These are phyloP conservation scores for Neofusicoccum sp. DNA, from an alignment of 2,329 filamentous ascomycete species.

Conservation along the genomic window DNA sequence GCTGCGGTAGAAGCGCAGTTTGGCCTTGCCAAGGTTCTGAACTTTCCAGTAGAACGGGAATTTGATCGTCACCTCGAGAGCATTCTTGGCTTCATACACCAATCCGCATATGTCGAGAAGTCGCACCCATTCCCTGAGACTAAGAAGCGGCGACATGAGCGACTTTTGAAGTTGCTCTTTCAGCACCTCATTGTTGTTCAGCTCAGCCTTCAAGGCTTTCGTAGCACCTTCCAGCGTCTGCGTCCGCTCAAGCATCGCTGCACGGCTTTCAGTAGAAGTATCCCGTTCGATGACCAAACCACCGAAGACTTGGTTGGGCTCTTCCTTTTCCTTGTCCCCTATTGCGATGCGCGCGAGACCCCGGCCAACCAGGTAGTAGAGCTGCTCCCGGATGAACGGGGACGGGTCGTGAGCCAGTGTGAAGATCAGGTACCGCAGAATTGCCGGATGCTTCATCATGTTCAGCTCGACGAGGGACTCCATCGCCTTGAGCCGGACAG, in stretches of 20 bases:
- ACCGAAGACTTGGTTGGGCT: conserved; percentile 36
- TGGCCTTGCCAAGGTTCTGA: conserved; percentile 51
- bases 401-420: conserved; percentile 58
- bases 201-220: conserved; percentile 53
- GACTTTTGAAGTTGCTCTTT: conserved; percentile 57
- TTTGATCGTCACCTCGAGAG: conserved; percentile 49
- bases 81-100: conserved; percentile 54
- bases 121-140: conserved; percentile 54
- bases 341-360: conserved; percentile 60
- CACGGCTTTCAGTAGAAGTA: conserved; percentile 48
- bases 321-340: conserved; percentile 43
- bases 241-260: conserved; percentile 53
- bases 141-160: conserved; percentile 49
- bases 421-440: conserved; percentile 58
- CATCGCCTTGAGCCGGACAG: conserved; percentile 60
- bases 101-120: conserved; percentile 58
- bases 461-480: conserved; percentile 57
- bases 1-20: conserved; percentile 31
- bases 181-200: conserved; percentile 50
- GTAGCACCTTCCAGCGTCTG: conserved; percentile 59
- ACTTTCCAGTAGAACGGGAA: conserved; percentile 59
- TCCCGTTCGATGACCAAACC: conserved; percentile 60
- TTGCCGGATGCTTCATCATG: conserved; percentile 49
- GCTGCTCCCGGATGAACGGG: conserved; percentile 54
- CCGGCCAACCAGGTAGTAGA: conserved; percentile 54